Conservation (phyloP, 176 grass and related monocot species). For the Secale cereale region DNA sequence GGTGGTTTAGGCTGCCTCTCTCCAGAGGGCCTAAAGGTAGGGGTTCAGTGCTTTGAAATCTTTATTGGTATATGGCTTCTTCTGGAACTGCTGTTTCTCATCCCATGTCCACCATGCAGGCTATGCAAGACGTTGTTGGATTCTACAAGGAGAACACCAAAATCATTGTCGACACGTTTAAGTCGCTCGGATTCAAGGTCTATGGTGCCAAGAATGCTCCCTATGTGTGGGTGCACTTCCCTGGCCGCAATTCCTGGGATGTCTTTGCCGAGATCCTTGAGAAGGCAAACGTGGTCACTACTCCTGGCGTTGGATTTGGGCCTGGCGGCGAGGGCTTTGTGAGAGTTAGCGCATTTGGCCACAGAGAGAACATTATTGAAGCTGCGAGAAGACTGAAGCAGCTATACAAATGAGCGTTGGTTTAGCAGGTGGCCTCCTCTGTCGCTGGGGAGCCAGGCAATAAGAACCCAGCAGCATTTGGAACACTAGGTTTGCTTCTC, state of each 20-base stretch:
- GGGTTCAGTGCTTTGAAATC: slow-evolving; percentile 15
- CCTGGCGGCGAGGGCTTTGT: slow-evolving; percentile 85
- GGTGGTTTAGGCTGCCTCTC: slow-evolving; percentile 84
- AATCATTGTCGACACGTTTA: slow-evolving; percentile 85
- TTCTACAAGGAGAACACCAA: slow-evolving; percentile 98
- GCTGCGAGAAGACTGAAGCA: slow-evolving; percentile 60
- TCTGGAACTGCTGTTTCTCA: neutral
- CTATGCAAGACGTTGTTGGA: slow-evolving; percentile 35
- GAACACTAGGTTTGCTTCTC: neutral
- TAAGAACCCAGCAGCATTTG: slow-evolving; percentile 19
- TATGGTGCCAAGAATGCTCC: slow-evolving; percentile 92
- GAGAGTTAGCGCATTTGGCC: slow-evolving; percentile 83
- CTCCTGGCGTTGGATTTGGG: slow-evolving; percentile 90
- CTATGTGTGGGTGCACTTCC: slow-evolving; percentile 95
- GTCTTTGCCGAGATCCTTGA: slow-evolving; percentile 83
- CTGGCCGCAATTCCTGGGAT: slow-evolving; percentile 84
- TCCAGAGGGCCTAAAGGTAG: slow-evolving; percentile 72
- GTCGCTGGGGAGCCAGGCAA: neutral
- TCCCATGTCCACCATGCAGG: slow-evolving; percentile 18
- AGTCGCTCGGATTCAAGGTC: slow-evolving; percentile 75
- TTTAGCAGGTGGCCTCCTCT: neutral
- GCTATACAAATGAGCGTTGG: slow-evolving; percentile 41
- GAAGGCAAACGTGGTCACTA: slow-evolving; percentile 80
- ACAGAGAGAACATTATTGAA: slow-evolving; percentile 68
- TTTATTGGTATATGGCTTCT: neutral